Evolutionary conservation across 208 protist species (phyloP), one percentile per base, ranked within the genome.

Genomic region (Jaenimonas drosophilae): DNA sequence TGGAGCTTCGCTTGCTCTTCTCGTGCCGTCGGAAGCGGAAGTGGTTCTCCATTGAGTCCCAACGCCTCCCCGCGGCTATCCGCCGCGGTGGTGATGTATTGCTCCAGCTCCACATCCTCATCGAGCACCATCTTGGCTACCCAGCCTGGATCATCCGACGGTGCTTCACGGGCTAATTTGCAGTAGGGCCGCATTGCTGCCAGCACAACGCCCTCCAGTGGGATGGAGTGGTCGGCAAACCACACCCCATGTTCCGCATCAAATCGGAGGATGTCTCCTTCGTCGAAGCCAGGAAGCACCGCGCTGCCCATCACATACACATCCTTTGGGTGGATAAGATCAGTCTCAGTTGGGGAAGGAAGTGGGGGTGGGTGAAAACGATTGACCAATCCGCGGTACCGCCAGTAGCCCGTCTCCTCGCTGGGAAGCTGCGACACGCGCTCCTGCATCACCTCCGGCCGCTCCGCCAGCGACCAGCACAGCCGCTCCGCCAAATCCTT

Each of bases 221-320:
- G 76, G 24, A 90, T 87, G 9, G 55, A 64, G 23, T 60, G 70
- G 41, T 90, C 76, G 7, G 70, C 71, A 29, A 70, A 69, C 74
- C 76, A 90, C 44, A 79, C 54, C 1, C 52, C 34, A 4, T 43
- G 46, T 26, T 63, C 57, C n/a, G 50, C 12, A 39, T 87, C 70
- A 34, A 73, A 84, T 40, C 70, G 60, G 11, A 90, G 59, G 24
- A 90, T 76, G 49, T 90, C 76, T 17, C 81, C 81, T 59, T 90
- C 70, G 57, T 90, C 71, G 52, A 90, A 90, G 19, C 74, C 81
- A 3, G 70, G 74, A 34, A 90, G 46, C 38, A 84, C 81, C 24
- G 75, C 67, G 30, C 67, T 64, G 30, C 81, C 81, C 74, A 90
- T 81, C 12, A 90, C 76, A 37, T 90, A 90, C 19, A 90, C 81